Evolutionary conservation across 2,329 filamentous ascomycete species (phyloP).

Genomic region (Calonectria hawksworthii): DNA sequence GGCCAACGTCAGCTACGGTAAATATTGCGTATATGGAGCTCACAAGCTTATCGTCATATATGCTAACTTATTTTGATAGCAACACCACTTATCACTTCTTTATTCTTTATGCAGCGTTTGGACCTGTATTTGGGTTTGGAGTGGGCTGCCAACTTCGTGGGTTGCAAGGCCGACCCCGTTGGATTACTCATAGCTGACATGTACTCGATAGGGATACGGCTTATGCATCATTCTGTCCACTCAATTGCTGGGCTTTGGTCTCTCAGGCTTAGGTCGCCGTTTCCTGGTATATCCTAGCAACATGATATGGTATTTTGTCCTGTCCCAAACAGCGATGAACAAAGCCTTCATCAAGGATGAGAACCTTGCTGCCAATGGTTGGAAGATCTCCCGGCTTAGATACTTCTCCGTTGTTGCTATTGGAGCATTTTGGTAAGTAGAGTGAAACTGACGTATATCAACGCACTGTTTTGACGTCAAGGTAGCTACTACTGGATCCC

Average conservation of each 20-base stretch:
- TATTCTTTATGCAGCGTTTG: neutral
- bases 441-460: no score
- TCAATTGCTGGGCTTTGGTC: neutral
- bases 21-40: no score
- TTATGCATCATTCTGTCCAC: neutral
- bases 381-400: constrained; percentile 73
- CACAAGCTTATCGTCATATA: no score
- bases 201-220: neutral
- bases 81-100: constrained; percentile 33
- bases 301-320: constrained; percentile 70
- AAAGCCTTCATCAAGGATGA: constrained; percentile 58
- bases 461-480: no score
- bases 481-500: constrained; percentile 70
- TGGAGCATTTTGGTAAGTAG: constrained; percentile 56
- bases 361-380: constrained; percentile 65
- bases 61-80: constrained; percentile 66
- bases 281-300: constrained; percentile 50
- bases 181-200: neutral
- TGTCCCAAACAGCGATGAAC: constrained; percentile 65
- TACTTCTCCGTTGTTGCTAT: constrained; percentile 71
- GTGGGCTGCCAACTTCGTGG: neutral
- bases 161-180: neutral
- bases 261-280: neutral
- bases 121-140: neutral
- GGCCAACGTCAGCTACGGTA: constrained; percentile 68